Evolutionary conservation across 768 basidiomycete genomes (phyloP).

Genomic region (Hemileccinum impolitum): DNA sequence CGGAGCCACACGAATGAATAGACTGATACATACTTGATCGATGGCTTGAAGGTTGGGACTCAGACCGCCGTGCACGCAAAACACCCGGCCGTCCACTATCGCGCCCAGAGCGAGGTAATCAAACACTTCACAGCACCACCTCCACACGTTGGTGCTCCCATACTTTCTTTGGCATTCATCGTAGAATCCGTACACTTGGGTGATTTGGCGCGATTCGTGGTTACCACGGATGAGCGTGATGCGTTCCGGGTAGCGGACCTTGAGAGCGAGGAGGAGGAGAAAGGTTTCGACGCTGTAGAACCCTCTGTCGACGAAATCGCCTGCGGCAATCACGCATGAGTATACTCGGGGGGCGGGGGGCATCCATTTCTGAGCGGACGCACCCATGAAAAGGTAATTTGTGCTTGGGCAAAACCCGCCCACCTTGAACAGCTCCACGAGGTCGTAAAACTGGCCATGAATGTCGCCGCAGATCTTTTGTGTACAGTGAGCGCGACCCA

Average conservation of each 20-base stretch:
- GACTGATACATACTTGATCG: slow-evolving; percentile 67
- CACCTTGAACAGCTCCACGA: slow-evolving; percentile 92
- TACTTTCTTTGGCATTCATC: slow-evolving; percentile 98
- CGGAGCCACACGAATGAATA: slow-evolving; percentile 15
- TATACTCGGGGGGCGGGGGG: slow-evolving; percentile 4
- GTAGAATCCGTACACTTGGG: slow-evolving; percentile 92
- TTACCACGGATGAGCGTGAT: slow-evolving; percentile 97
- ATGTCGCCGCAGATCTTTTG: slow-evolving; percentile 89
- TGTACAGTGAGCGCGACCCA: neutral
- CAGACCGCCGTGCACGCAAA: slow-evolving; percentile 96
- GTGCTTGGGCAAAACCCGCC: slow-evolving; percentile 92
- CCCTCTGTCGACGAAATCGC: slow-evolving; percentile 97
- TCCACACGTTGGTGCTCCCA: slow-evolving; percentile 90
- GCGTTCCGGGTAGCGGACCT: slow-evolving; percentile 95
- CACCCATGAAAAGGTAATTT: slow-evolving; percentile 96
- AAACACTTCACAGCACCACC: slow-evolving; percentile 98
- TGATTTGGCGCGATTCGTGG: slow-evolving; percentile 97
- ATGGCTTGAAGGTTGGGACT: slow-evolving; percentile 84
- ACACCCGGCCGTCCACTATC: slow-evolving; percentile 94
- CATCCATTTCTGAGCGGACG: slow-evolving; percentile 20
- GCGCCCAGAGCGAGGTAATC: slow-evolving; percentile 94
- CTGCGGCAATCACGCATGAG: slow-evolving; percentile 39
- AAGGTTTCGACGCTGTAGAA: slow-evolving; percentile 98
- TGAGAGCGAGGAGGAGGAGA: slow-evolving; percentile 88
- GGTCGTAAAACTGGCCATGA: slow-evolving; percentile 95